phyloP scores from a whole-genome alignment of 495 filamentous ascomycete species.

The Tuber magnatum region DNA sequence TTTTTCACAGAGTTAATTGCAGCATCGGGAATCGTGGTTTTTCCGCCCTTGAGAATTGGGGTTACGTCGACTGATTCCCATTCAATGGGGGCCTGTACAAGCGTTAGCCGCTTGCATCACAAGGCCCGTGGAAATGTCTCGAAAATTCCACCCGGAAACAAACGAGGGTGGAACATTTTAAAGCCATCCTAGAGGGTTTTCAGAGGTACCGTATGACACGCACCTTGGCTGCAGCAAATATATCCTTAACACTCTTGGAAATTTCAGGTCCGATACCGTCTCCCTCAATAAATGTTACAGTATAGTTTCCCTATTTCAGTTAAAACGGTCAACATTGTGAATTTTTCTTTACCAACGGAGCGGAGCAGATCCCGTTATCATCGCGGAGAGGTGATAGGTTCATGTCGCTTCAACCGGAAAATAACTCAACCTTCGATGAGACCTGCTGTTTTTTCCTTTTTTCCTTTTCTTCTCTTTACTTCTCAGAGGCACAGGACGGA shows the following conservation, averaged over 20 bases:
- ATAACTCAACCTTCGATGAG: background rate
- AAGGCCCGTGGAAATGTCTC: conserved; percentile 7
- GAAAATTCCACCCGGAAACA: conserved; percentile 21
- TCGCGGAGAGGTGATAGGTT: background rate
- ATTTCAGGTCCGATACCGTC: conserved; percentile 98
- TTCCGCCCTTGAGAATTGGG: conserved; percentile 83
- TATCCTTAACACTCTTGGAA: conserved; percentile 92
- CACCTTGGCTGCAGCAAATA: conserved; percentile 90
- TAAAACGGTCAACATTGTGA: conserved; percentile 22
- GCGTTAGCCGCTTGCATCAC: conserved; percentile 18
- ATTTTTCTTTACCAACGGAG: background rate
- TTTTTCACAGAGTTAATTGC: conserved; percentile 83
- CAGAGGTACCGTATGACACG: conserved; percentile 27
- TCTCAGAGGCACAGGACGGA: conserved; percentile 28
- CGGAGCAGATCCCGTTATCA: background rate
- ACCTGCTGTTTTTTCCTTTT: background rate
- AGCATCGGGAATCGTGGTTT: conserved; percentile 80
- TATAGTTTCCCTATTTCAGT: conserved; percentile 70
- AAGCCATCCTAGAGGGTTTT: background rate
- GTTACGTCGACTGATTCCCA: conserved; percentile 98
- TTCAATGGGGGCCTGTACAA: conserved; percentile 69
- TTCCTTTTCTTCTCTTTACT: background rate
- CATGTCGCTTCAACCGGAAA: background rate
- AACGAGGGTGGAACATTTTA: conserved; percentile 5
- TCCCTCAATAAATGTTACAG: conserved; percentile 94